These are phyloP conservation scores for Chrysochromulina parva DNA, from an alignment of 78 protist genomes.

Conservation along the genomic window DNA sequence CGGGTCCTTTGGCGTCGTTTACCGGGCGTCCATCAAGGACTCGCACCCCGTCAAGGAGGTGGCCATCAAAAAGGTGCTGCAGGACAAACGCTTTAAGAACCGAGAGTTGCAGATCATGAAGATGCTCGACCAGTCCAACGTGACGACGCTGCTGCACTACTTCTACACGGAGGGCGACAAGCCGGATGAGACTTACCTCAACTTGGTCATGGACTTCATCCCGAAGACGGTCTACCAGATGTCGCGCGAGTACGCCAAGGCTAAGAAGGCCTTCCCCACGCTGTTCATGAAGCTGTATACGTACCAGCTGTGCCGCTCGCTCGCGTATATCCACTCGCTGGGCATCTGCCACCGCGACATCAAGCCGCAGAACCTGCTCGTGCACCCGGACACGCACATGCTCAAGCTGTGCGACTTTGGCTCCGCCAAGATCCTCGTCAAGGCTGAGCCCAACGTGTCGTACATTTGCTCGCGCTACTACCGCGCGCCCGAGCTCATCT, in stretches of 20 bases:
- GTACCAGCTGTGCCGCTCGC: constrained; percentile 92
- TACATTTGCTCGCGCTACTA: constrained; percentile 99
- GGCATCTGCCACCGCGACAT: constrained; percentile 93
- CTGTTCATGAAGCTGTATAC: constrained; percentile 77
- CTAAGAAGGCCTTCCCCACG: constrained; percentile 80
- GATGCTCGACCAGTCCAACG: constrained; percentile 86
- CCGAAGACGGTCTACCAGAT: constrained; percentile 95
- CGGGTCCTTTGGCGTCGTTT: constrained; percentile 99
- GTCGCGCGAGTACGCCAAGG: constrained; percentile 73
- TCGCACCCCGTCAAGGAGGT: too few species aligned
- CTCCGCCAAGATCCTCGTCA: constrained; percentile 83
- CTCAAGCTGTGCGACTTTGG: constrained; percentile 98
- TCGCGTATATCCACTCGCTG: constrained; percentile 76
- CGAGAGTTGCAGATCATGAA: constrained; percentile 98
- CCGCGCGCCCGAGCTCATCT: constrained; percentile 99
- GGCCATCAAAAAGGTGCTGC: constrained; percentile 98
- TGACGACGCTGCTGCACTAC: constrained; percentile 84
- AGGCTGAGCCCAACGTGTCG: constrained; percentile 97
- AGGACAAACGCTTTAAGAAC: constrained; percentile 97
- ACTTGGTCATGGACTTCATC: constrained; percentile 96
- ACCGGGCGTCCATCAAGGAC: constrained; percentile 74
- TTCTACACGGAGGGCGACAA: constrained; percentile 89
- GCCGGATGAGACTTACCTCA: constrained; percentile 77
- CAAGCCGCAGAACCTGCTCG: constrained; percentile 89
- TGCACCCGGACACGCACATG: constrained; percentile 83